A percentile compares a stretch with the other conserved stretches of the same genome.
Evolutionary conservation across 257 asterid genomes (phyloP).

Genomic region (Osmanthus fragrans): DNA sequence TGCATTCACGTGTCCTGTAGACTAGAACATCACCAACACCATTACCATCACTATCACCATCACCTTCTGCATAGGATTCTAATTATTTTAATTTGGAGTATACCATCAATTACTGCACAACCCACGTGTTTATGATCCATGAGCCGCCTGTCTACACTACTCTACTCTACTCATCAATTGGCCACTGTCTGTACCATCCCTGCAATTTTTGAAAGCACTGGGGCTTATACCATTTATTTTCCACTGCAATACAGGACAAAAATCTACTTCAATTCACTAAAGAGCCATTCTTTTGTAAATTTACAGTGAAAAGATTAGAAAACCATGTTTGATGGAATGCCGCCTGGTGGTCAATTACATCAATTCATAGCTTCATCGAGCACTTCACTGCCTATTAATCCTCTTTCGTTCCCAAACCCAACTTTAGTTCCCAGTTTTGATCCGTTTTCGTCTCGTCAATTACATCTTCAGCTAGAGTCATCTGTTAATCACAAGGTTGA

Average conservation of each 20-base stretch:
- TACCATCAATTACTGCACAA: constrained; percentile 25
- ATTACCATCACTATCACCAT: constrained; percentile 35
- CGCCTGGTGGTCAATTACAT: constrained; percentile 48
- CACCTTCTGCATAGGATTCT: constrained; percentile 50
- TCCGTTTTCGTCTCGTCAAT: constrained; percentile 31
- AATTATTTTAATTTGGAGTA: constrained; percentile 22
- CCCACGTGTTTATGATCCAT: constrained; percentile 64
- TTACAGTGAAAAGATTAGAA: not conserved
- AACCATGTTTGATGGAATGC: constrained; percentile 61
- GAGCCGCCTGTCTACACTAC: not conserved
- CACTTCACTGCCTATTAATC: constrained; percentile 32
- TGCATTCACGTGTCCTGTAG: constrained; percentile 63
- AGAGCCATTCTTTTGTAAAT: not conserved
- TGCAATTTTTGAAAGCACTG: no score
- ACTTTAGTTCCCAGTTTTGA: constrained; percentile 39
- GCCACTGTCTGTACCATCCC: constrained; percentile 29
- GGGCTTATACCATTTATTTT: no score
- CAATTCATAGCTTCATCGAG: constrained; percentile 56
- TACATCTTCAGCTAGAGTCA: constrained; percentile 17
- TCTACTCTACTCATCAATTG: constrained; percentile 10
- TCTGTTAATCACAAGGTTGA: not conserved
- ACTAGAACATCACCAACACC: constrained; percentile 31
- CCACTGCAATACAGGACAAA: constrained; percentile 52
- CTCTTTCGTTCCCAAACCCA: constrained; percentile 44
- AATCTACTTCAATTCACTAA: constrained; percentile 22